Evolutionary conservation across 73 alveolate species (phyloP).

Genomic region (Tetrahymena elliotti): DNA sequence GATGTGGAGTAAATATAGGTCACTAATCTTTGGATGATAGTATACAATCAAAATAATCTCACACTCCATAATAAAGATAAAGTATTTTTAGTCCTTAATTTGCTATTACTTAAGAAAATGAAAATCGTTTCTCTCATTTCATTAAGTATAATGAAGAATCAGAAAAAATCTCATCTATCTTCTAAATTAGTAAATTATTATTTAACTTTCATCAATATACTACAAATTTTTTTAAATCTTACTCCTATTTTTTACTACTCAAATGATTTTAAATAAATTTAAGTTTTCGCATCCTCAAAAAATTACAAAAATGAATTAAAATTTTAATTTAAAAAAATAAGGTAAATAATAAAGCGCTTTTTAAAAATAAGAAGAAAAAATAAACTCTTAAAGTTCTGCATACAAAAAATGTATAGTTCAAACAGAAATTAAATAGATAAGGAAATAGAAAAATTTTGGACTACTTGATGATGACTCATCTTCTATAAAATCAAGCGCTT

Average conservation of each 20-base stretch:
- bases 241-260: no score
- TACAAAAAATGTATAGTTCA: background rate
- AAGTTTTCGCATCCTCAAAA: no score
- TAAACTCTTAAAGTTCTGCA: background rate
- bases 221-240: no score
- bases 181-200: background rate
- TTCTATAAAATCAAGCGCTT: background rate
- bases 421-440: no score
- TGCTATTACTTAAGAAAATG: background rate
- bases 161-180: background rate
- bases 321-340: no score
- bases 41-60: background rate
- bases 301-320: no score
- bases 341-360: background rate
- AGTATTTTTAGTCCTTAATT: background rate
- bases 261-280: no score
- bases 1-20: background rate
- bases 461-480: background rate
- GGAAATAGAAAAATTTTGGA: background rate
- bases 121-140: background rate
- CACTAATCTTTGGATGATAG: background rate
- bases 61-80: background rate
- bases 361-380: background rate
- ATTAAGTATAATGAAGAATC: background rate
- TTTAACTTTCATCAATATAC: no score